Evolutionary conservation across 257 asterid genomes (phyloP).

Genomic region (Solanum piurae): DNA sequence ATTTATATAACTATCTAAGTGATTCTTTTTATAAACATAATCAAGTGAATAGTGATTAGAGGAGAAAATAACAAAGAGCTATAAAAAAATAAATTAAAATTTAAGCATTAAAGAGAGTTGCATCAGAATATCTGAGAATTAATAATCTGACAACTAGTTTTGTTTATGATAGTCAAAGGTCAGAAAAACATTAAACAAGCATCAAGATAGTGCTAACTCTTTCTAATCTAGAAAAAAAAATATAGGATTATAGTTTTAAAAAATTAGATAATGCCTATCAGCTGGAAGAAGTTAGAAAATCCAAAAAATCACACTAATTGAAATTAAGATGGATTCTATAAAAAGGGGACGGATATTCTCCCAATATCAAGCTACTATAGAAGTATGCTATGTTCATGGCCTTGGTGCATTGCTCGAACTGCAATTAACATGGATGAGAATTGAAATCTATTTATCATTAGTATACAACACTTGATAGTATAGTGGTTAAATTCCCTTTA

Average conservation of each 20-base stretch:
- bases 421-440: background rate
- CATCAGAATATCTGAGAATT: background rate
- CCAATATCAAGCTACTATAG: background rate
- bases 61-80: background rate
- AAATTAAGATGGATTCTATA: background rate
- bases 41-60: background rate
- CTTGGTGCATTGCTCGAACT: background rate
- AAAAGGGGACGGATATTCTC: background rate
- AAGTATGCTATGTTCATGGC: background rate
- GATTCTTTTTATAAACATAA: background rate
- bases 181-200: background rate
- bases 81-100: background rate
- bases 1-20: background rate
- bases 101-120: background rate
- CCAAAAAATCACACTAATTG: background rate
- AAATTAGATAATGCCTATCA: background rate
- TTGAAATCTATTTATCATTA: background rate
- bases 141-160: background rate
- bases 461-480: background rate
- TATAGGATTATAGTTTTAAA: background rate
- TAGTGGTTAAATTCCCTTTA: background rate
- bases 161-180: background rate
- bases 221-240: background rate
- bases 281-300: background rate
- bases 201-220: background rate